Percentiles rank a stretch among this genome's conserved stretches.
Evolutionary conservation across 2,329 filamentous ascomycete genomes (phyloP).

Genomic region (Daldinia eschscholtzii): DNA sequence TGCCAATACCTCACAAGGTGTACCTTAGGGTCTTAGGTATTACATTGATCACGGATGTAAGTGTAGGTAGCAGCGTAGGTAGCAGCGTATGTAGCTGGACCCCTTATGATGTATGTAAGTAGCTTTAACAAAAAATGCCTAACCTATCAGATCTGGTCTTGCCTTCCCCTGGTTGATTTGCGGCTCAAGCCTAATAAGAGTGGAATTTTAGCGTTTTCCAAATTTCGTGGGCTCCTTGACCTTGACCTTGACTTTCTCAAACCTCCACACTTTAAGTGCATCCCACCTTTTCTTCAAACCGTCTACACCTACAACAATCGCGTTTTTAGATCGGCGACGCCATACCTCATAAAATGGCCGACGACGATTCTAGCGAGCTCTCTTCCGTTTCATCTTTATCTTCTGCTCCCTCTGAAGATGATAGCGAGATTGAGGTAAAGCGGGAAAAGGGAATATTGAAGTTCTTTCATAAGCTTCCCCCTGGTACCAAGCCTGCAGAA

Average conservation of each 20-base stretch:
- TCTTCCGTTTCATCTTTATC: conserved; percentile 68
- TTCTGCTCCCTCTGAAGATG: conserved; percentile 65
- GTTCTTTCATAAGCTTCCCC: conserved; percentile 73
- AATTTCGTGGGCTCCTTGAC: conserved; percentile 44
- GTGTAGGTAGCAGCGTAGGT: neutral
- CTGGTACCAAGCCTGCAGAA: conserved; percentile 56
- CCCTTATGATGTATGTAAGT: conserved; percentile 10
- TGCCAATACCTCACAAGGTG: neutral
- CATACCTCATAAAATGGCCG: conserved; percentile 61
- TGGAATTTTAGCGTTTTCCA: conserved; percentile 53
- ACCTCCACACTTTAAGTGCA: conserved; percentile 46
- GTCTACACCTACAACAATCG: conserved; percentile 23
- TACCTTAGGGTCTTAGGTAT: neutral
- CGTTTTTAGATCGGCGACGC: conserved; percentile 12
- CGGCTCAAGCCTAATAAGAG: conserved; percentile 51
- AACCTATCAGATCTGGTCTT: conserved; percentile 51
- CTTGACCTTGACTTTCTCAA: conserved; percentile 38
- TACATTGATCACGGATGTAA: neutral
- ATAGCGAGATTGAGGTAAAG: conserved; percentile 63
- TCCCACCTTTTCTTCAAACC: conserved; percentile 30
- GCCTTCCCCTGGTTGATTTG: conserved; percentile 48
- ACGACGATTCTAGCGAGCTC: conserved; percentile 73
- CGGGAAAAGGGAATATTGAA: conserved; percentile 72
- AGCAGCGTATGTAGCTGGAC: neutral
- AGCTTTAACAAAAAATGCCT: conserved; percentile 45